Conservation (phyloP, 768 basidiomycete species). For the Lactifluus pinguis region DNA sequence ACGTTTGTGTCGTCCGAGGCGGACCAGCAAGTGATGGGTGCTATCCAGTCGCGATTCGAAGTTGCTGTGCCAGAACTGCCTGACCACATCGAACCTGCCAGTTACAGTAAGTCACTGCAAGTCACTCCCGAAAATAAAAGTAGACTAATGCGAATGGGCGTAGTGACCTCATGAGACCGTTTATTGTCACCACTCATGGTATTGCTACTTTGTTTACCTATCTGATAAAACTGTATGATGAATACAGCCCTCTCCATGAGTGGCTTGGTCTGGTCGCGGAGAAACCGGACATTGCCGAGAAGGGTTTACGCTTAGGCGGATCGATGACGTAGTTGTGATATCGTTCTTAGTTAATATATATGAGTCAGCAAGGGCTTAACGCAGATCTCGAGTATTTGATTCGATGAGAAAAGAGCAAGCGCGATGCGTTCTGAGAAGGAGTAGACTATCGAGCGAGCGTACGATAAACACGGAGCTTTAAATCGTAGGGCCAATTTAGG, state of each 20-base stretch:
- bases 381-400: conserved; percentile 1
- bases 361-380: neutral
- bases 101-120: conserved; percentile 67
- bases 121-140: neutral
- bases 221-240: conserved; percentile 13
- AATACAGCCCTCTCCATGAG: neutral
- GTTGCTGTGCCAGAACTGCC: conserved; percentile 95
- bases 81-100: conserved; percentile 87
- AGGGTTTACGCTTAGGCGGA: neutral
- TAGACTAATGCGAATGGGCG: neutral
- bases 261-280: neutral
- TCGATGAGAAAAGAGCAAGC: neutral
- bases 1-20: conserved; percentile 90
- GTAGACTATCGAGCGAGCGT: neutral
- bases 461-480: neutral
- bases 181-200: neutral
- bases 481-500: neutral
- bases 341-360: neutral
- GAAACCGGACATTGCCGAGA: neutral
- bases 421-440: neutral
- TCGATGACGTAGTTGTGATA: neutral
- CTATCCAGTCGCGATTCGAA: conserved; percentile 94
- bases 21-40: conserved; percentile 89
- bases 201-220: conserved; percentile 8
- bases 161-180: conserved; percentile 34